A percentile compares a stretch with the other conserved stretches of the same genome.
These are phyloP conservation scores for Myriosclerotinia curreyana DNA, from an alignment of 2,329 filamentous ascomycete genomes.

Conservation along the genomic window DNA sequence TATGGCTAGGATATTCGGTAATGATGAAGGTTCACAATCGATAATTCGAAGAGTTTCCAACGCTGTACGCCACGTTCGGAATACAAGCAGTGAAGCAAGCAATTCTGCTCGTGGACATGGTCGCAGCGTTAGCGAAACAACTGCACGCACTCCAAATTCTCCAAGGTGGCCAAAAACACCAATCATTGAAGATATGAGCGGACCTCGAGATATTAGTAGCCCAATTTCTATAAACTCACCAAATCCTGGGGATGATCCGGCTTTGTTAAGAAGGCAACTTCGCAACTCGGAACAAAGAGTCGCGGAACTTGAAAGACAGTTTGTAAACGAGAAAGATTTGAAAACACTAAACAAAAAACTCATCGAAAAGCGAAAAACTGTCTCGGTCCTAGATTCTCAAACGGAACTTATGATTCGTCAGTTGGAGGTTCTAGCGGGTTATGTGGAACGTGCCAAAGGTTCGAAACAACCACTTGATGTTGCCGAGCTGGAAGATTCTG, in stretches of 20 bases:
- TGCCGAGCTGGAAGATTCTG: conserved; percentile 78
- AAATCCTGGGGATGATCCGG: conserved; percentile 60
- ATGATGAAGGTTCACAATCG: conserved; percentile 72
- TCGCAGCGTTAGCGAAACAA: conserved; percentile 66
- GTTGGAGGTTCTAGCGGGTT: conserved; percentile 82
- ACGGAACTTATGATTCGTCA: conserved; percentile 94
- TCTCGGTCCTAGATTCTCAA: conserved; percentile 89
- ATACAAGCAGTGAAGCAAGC: conserved; percentile 68
- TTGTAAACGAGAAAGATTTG: conserved; percentile 52
- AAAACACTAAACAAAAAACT: conserved; percentile 77
- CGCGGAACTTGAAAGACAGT: conserved; percentile 80
- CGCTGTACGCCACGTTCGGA: conserved; percentile 83
- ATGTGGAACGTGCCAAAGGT: conserved; percentile 82
- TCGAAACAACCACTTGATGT: conserved; percentile 77
- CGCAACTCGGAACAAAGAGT: conserved; percentile 80
- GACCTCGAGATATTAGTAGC: conserved; percentile 64
- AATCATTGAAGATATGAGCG: conserved; percentile 51
- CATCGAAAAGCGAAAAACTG: conserved; percentile 90
- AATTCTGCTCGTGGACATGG: conserved; percentile 50
- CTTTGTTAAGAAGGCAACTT: conserved; percentile 69
- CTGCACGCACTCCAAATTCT: conserved; percentile 60
- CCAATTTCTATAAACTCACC: conserved; percentile 60
- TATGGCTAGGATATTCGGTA: conserved; percentile 79
- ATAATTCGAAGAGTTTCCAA: conserved; percentile 89
- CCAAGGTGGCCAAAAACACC: conserved; percentile 68